phyloP scores from a whole-genome alignment of 2,329 filamentous ascomycete species.

The Ophiocordyceps unilateralis region DNA sequence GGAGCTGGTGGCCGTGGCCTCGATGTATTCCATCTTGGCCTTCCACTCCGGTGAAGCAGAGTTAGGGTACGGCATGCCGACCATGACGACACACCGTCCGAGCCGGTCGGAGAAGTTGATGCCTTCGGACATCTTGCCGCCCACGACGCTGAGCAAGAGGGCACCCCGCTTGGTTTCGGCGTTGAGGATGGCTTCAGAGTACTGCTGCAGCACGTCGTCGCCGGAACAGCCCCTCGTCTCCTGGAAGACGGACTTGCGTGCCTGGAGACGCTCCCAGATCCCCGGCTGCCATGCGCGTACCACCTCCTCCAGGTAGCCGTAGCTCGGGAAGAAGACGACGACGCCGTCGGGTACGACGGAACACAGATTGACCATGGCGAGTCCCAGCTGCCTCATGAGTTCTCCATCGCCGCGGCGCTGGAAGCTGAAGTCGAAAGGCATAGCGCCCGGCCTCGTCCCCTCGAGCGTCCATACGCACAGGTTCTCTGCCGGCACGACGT shows the following conservation, averaged over 20 bases:
- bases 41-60: slow-evolving; percentile 82
- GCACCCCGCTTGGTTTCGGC: slow-evolving; percentile 29
- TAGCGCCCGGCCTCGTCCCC: slow-evolving; percentile 21
- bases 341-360: slow-evolving; percentile 69
- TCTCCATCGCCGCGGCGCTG: slow-evolving; percentile 50
- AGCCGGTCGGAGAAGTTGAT: slow-evolving; percentile 94
- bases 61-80: slow-evolving; percentile 87
- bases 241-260: slow-evolving; percentile 45
- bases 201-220: slow-evolving; percentile 58
- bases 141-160: slow-evolving; percentile 75
- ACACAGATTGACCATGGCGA: slow-evolving; percentile 54
- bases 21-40: slow-evolving; percentile 76
- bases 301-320: slow-evolving; percentile 72
- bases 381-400: slow-evolving; percentile 60
- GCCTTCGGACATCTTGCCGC: slow-evolving; percentile 88
- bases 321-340: slow-evolving; percentile 91
- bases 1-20: slow-evolving; percentile 33
- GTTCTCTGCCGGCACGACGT: slow-evolving; percentile 75
- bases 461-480: slow-evolving; percentile 62
- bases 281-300: slow-evolving; percentile 37
- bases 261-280: slow-evolving; percentile 40
- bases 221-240: slow-evolving; percentile 36
- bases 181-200: slow-evolving; percentile 47
- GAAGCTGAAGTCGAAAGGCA: slow-evolving; percentile 73
- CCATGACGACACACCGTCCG: slow-evolving; percentile 77